Percentiles rank a stretch among this genome's conserved stretches.
Evolutionary conservation across 768 basidiomycete genomes (phyloP).

Genomic region (Dendrothele bispora): DNA sequence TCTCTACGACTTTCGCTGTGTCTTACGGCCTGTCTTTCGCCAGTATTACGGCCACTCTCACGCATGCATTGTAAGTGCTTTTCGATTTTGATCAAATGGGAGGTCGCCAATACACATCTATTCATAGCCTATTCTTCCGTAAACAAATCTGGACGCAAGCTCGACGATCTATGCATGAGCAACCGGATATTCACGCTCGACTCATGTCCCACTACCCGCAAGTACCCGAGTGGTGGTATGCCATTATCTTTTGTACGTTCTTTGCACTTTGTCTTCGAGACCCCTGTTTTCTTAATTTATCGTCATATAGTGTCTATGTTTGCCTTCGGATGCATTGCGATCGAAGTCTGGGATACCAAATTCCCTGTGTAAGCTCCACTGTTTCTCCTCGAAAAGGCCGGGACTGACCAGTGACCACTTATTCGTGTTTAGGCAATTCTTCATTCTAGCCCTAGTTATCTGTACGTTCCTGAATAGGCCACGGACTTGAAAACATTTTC

Average conservation of each 20-base stretch:
- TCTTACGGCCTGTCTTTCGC: conserved; percentile 85
- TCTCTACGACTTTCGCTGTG: conserved; percentile 73
- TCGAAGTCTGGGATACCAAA: conserved; percentile 70
- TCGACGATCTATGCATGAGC: conserved; percentile 70
- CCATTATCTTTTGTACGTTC: conserved; percentile 54
- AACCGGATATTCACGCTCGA: conserved; percentile 82
- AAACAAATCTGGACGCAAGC: conserved; percentile 77
- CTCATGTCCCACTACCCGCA: conserved; percentile 76
- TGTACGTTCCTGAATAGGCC: conserved; percentile 40
- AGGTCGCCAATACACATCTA: no score
- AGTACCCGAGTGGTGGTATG: conserved; percentile 89
- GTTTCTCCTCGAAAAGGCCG: background rate
- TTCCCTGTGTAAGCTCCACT: conserved; percentile 66
- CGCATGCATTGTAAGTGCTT: conserved; percentile 52
- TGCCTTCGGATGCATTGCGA: conserved; percentile 63
- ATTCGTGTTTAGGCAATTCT: conserved; percentile 35
- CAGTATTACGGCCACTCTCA: conserved; percentile 71
- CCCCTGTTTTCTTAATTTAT: conserved; percentile 17
- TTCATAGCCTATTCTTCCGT: conserved; percentile 60
- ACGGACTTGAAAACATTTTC: no score
- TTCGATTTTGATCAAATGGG: no score
- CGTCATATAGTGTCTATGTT: conserved; percentile 54
- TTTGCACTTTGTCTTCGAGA: conserved; percentile 17
- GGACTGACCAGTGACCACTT: background rate
- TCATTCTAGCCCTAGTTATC: conserved; percentile 69